A percentile compares a stretch with the other conserved stretches of the same genome.
phyloP scores from a whole-genome alignment of 2,329 filamentous ascomycete species.

The Sarocladium oryzae region DNA sequence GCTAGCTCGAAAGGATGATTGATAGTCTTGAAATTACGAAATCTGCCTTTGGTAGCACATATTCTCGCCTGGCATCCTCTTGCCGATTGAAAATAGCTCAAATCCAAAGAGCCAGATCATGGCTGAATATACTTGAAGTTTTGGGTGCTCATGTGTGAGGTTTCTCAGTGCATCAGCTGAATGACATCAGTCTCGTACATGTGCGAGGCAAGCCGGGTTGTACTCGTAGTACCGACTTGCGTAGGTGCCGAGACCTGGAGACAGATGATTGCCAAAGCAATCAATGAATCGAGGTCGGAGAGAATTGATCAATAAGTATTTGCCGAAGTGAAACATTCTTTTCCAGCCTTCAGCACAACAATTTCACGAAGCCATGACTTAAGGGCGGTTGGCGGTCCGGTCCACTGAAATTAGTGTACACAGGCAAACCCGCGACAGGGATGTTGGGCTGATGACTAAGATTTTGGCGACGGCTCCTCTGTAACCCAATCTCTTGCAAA shows the following conservation, averaged over 20 bases:
- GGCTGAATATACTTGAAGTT: too few species aligned
- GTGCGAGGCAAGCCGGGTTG: too few species aligned
- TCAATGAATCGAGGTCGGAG: too few species aligned
- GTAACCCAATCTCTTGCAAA: constrained; percentile 1
- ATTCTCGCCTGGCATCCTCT: background rate
- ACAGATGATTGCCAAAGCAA: too few species aligned
- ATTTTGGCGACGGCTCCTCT: background rate
- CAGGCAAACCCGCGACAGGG: background rate
- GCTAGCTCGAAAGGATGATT: constrained; percentile 5
- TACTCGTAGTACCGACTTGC: too few species aligned
- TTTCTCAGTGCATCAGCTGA: background rate
- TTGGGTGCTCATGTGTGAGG: background rate
- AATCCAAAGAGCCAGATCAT: background rate
- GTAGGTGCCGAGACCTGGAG: too few species aligned
- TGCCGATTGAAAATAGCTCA: background rate
- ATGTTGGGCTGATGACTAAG: constrained; percentile 2
- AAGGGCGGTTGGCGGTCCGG: background rate
- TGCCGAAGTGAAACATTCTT: background rate
- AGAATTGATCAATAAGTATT: too few species aligned
- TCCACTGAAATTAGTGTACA: background rate
- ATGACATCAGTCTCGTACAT: background rate
- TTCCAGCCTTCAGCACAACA: background rate
- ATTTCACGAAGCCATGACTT: background rate
- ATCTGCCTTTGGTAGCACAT: background rate
- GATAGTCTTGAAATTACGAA: constrained; percentile 4